A percentile compares a stretch with the other conserved stretches of the same genome.
These are phyloP conservation scores for Kwoniella dejecticola DNA, from an alignment of 768 basidiomycete genomes.

Conservation along the genomic window DNA sequence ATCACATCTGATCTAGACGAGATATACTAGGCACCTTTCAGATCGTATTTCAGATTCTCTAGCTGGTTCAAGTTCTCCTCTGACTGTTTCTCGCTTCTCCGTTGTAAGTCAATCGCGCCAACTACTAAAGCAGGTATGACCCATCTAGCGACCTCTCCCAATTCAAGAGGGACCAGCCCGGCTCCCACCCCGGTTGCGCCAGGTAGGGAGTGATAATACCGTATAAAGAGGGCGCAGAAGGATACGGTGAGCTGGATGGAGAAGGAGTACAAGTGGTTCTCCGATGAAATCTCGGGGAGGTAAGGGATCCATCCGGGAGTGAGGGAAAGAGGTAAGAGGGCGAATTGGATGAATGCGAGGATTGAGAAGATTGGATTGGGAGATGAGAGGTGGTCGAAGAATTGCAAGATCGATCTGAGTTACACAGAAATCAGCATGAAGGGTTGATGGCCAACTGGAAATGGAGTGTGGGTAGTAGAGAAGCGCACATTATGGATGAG, in stretches of 20 bases:
- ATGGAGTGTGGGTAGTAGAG: too few relatives aligned
- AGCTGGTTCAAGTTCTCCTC: constrained; percentile 24
- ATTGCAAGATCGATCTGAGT: constrained; percentile 24
- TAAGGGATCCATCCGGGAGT: constrained; percentile 24
- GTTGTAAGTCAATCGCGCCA: constrained; percentile 32
- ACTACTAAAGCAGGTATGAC: constrained; percentile 31
- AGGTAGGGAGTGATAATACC: constrained; percentile 5
- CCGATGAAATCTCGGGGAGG: constrained; percentile 9
- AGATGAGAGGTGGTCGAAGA: constrained; percentile 17
- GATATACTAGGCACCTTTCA: constrained; percentile 32
- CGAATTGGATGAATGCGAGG: constrained; percentile 21
- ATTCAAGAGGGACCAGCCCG: constrained; percentile 3
- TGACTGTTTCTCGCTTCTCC: constrained; percentile 27
- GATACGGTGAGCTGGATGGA: constrained; percentile 28
- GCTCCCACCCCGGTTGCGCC: background rate
- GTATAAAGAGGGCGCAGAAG: constrained; percentile 14
- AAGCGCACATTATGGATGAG: constrained; percentile 29
- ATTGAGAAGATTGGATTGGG: constrained; percentile 14
- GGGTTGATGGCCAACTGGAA: too few relatives aligned
- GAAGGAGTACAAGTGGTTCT: constrained; percentile 27
- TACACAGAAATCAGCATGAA: background rate
- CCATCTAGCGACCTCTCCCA: constrained; percentile 30
- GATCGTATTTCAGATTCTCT: constrained; percentile 35
- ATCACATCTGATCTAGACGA: background rate
- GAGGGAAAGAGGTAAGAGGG: constrained; percentile 42